These are phyloP conservation scores for Turritis glabra DNA, from an alignment of 345 rosid species.

Conservation along the genomic window DNA sequence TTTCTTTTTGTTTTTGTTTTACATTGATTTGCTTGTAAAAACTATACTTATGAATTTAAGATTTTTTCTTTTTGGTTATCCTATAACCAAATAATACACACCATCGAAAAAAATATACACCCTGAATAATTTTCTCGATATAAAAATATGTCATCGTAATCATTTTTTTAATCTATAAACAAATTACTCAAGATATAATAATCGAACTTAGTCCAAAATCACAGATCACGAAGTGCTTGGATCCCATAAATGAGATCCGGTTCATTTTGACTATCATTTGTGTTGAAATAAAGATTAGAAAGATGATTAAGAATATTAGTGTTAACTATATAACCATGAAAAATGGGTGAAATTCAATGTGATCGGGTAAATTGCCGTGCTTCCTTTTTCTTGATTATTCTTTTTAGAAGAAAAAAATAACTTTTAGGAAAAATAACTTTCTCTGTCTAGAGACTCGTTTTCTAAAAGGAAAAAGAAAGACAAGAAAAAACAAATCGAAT, in stretches of 20 bases:
- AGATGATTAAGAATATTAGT: background rate
- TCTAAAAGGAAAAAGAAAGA: background rate
- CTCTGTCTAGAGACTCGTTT: background rate
- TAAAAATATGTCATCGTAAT: background rate
- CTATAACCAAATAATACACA: background rate
- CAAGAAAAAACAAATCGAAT: background rate
- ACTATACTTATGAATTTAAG: too few species aligned
- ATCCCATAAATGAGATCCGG: slow-evolving; percentile 7
- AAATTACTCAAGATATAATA: background rate
- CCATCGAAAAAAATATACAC: background rate
- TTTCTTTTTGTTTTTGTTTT: too few species aligned
- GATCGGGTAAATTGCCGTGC: background rate
- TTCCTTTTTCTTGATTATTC: background rate
- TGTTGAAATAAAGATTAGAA: background rate
- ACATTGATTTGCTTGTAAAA: background rate
- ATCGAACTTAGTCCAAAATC: background rate
- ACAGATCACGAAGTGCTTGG: slow-evolving; percentile 5
- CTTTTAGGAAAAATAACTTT: too few species aligned
- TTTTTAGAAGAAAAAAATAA: background rate
- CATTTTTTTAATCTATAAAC: background rate
- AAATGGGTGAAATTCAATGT: slow-evolving; percentile 9
- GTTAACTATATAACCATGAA: background rate
- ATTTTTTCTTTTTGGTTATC: background rate
- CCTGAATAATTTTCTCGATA: background rate
- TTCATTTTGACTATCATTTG: background rate